A percentile compares a stretch with the other conserved stretches of the same genome.
Evolutionary conservation across 1,284 basidiomycete species (phyloP).

Genomic region (Ceratobasidium sp.): DNA sequence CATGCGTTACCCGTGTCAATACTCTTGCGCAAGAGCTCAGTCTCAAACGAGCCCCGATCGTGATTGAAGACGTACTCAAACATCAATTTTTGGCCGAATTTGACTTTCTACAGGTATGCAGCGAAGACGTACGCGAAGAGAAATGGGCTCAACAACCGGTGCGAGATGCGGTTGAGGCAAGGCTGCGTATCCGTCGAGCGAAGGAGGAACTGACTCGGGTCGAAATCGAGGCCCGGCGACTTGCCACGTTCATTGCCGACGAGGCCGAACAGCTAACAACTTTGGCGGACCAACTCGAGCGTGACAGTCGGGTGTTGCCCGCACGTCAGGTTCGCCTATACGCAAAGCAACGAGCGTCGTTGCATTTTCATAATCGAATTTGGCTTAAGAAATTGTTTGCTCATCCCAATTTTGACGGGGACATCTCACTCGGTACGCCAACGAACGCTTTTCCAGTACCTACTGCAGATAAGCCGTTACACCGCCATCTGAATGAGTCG

Average conservation of each 20-base stretch:
- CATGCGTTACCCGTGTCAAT: neutral
- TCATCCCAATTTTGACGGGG: neutral
- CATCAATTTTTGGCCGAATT: neutral
- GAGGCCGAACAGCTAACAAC: constrained; percentile 10
- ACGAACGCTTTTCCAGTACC: neutral
- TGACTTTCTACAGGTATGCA: neutral
- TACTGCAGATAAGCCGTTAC: neutral
- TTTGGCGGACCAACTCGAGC: neutral
- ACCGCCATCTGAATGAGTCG: neutral
- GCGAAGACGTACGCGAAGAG: neutral
- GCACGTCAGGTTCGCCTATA: neutral
- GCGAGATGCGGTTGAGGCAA: neutral
- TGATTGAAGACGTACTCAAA: neutral
- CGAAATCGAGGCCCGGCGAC: constrained; percentile 8
- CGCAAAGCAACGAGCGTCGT: neutral
- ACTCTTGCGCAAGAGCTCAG: neutral
- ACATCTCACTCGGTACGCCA: neutral
- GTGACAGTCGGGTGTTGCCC: neutral
- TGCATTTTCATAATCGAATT: neutral
- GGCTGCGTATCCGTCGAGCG: neutral
- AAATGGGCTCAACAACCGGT: neutral
- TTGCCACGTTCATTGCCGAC: constrained; percentile 22
- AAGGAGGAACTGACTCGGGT: constrained; percentile 4
- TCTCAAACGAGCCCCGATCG: neutral
- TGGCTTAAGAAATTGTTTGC: neutral